Evolutionary conservation across 129 eudicot genomes (phyloP), one percentile per base, ranked within the genome.

Genomic region (Kitagawia praeruptora): DNA sequence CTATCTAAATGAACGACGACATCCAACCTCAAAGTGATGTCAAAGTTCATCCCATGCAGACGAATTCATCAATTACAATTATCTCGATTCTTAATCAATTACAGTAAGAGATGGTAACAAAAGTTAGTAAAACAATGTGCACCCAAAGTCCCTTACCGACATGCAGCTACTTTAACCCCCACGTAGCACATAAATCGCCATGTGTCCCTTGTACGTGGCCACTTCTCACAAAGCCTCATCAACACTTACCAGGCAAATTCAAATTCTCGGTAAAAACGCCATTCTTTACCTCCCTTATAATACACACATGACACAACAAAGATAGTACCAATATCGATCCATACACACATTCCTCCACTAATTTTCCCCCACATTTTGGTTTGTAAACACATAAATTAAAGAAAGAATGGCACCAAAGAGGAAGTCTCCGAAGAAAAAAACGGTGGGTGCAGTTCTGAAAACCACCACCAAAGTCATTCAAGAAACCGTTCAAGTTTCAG

Each of bases 401-500:
- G 8, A 51, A 5, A 23, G 10, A 2, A 58, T 58, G 69, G 69
- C 69, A 23, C 69, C 69, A 37, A 93, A 88, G 70, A 93, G 86
- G 70, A 87, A 39, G 3, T 67, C 84, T 74, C 49, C 85, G 2
- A 66, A 83, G 31, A 85, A 79, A 78, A 46, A 67, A 0, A 74
- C 78, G 34, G 77, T 61, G 42, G 73, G 16, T 2, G 38, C 80
- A 27, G 79, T 88, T 11, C 84, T 87, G 12, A 89, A 73, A 78
- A 89, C 87, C 44, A 84, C 97, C 85, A 89, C 78, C 74, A 89
- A 86, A 83, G 87, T 87, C 39, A 84, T 89, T 5, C 85, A 90
- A 78, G 88, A 93, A 87, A 89, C 89, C 4, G 87, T 93, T 13
- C 73, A 80, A 66, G 83, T 91, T 3, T 81, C 89, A n/a, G 85